Evolutionary conservation across 345 rosid genomes (phyloP).

Genomic region (Luvunga scandens): DNA sequence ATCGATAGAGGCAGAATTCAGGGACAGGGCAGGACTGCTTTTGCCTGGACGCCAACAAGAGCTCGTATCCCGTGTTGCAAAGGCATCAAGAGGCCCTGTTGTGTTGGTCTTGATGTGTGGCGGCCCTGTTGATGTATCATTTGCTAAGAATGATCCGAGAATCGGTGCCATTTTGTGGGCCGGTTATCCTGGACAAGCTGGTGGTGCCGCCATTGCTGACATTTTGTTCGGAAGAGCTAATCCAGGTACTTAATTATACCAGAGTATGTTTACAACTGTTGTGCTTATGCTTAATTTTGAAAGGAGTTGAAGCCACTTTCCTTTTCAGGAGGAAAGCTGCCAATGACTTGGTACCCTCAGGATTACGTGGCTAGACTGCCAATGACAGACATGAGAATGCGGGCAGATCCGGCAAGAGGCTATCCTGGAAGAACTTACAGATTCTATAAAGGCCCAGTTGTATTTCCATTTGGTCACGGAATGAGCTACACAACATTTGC

Average conservation of each 20-base stretch:
- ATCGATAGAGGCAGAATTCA: slow-evolving; percentile 71
- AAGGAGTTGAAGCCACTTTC: background rate
- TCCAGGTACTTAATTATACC: slow-evolving; percentile 49
- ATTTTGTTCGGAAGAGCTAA: slow-evolving; percentile 70
- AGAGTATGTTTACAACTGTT: too few species aligned
- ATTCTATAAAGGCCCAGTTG: slow-evolving; percentile 90
- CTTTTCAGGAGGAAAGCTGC: slow-evolving; percentile 75
- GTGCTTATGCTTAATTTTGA: too few species aligned
- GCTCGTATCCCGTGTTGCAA: slow-evolving; percentile 70
- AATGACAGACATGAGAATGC: slow-evolving; percentile 87
- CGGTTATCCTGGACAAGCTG: slow-evolving; percentile 99
- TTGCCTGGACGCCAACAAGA: slow-evolving; percentile 80
- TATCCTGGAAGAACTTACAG: slow-evolving; percentile 95
- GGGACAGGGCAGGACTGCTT: slow-evolving; percentile 63
- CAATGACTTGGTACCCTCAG: slow-evolving; percentile 96
- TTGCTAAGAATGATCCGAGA: slow-evolving; percentile 80
- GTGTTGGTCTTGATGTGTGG: slow-evolving; percentile 76
- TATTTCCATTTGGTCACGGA: slow-evolving; percentile 82
- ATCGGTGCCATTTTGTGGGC: slow-evolving; percentile 84
- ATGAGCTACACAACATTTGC: slow-evolving; percentile 58
- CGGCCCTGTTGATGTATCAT: slow-evolving; percentile 79
- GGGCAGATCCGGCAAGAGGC: slow-evolving; percentile 49
- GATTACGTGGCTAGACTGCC: slow-evolving; percentile 66
- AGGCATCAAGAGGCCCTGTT: slow-evolving; percentile 65
- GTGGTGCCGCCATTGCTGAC: slow-evolving; percentile 84